These are phyloP conservation scores for Phytophthora ohioensis DNA, from an alignment of 352 stramenopile genomes.

Conservation along the genomic window DNA sequence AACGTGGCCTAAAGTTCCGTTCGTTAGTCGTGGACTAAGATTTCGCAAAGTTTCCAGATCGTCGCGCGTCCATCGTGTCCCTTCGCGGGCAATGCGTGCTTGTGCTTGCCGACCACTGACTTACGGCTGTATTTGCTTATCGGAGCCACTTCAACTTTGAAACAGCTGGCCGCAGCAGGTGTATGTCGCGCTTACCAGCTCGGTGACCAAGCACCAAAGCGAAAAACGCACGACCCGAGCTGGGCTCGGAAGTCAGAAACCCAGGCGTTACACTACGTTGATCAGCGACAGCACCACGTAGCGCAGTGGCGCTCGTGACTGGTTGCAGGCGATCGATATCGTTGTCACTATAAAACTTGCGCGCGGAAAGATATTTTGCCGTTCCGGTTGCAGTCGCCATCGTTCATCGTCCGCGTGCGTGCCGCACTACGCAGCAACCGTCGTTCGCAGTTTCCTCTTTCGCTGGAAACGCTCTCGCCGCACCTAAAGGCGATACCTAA, in stretches of 20 bases:
- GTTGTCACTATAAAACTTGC: too few relatives aligned
- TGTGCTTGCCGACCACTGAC: neutral
- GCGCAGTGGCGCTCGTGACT: too few relatives aligned
- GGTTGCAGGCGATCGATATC: too few relatives aligned
- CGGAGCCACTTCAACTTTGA: constrained; percentile 24
- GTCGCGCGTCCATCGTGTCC: constrained; percentile 5
- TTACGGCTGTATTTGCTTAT: constrained; percentile 14
- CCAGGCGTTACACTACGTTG: constrained; percentile 12
- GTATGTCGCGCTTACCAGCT: constrained; percentile 5
- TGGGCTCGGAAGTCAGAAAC: constrained; percentile 8
- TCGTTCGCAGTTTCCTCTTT: constrained; percentile 1
- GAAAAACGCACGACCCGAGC: neutral
- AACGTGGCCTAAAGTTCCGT: constrained; percentile 6
- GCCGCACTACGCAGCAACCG: constrained; percentile 5
- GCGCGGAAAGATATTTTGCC: constrained; percentile 20
- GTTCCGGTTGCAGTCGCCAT: constrained; percentile 28
- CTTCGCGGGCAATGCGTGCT: neutral
- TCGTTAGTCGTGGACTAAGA: constrained; percentile 30
- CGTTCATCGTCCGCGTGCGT: constrained; percentile 27
- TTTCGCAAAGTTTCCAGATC: constrained; percentile 19
- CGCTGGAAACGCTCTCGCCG: constrained; percentile 1
- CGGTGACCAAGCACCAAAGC: constrained; percentile 20
- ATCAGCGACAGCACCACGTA: neutral
- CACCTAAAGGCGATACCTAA: constrained; percentile 9
- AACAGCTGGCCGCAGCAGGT: constrained; percentile 33